Evolutionary conservation across 768 basidiomycete species (phyloP).

Genomic region (Leccinum ochraceum): DNA sequence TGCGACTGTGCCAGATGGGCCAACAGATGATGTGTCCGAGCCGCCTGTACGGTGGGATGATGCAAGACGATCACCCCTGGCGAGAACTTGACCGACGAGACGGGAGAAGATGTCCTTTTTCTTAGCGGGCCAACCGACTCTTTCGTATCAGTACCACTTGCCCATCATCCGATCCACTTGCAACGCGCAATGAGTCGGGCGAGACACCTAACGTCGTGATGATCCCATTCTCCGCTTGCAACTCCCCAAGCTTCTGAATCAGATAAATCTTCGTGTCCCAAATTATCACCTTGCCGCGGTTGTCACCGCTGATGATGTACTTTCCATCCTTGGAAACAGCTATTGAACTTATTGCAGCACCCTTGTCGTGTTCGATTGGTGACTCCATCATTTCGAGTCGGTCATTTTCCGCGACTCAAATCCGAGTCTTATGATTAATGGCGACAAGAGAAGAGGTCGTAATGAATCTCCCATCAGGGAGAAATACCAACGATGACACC

Average conservation of each 20-base stretch:
- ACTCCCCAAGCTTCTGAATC: background rate
- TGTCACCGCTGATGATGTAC: constrained; percentile 10
- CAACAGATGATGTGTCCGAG: background rate
- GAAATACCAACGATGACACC: constrained; percentile 3
- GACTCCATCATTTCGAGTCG: background rate
- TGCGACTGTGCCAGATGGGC: constrained; percentile 16
- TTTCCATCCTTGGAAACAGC: constrained; percentile 12
- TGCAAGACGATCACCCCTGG: constrained; percentile 14
- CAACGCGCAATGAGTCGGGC: constrained; percentile 5
- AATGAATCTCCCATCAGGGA: constrained; percentile 1
- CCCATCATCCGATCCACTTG: constrained; percentile 6
- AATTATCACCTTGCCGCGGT: constrained; percentile 7
- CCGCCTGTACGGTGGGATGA: background rate
- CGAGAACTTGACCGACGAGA: constrained; percentile 20
- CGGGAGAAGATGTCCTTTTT: background rate
- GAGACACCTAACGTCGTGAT: constrained; percentile 15
- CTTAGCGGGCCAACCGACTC: constrained; percentile 2
- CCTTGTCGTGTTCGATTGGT: background rate
- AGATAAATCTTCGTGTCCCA: background rate
- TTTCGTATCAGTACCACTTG: background rate
- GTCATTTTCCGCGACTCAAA: background rate
- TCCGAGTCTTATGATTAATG: background rate
- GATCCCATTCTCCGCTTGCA: background rate
- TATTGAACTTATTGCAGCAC: background rate
- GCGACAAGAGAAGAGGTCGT: background rate